phyloP scores from a whole-genome alignment of 225 moss, liverwort and hornwort genomes.

The Sphagnum contortum region DNA sequence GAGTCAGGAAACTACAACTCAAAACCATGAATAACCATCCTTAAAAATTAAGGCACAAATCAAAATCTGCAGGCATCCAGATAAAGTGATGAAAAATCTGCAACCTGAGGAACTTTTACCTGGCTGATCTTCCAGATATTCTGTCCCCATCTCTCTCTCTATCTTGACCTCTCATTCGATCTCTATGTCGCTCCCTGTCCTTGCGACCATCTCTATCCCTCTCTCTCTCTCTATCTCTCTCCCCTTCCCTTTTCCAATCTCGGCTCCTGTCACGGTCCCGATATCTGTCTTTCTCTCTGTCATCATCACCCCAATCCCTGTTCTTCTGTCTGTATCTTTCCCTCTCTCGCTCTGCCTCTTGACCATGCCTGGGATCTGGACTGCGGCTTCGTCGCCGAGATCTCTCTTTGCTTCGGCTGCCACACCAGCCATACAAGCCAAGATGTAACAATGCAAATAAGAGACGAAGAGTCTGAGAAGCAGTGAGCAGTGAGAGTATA shows the following conservation, averaged over 20 bases:
- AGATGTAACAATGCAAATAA: no score
- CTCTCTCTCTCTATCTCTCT: slow-evolving; percentile 32
- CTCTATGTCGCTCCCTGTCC: slow-evolving; percentile 31
- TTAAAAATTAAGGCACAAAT: no score
- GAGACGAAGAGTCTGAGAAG: no score
- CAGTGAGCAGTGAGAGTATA: no score
- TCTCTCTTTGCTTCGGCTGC: slow-evolving; percentile 72
- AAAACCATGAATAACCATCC: no score
- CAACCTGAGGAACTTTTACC: no score
- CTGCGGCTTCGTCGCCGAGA: slow-evolving; percentile 42
- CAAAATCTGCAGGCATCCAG: no score
- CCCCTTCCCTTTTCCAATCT: slow-evolving; percentile 46
- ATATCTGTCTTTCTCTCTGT: slow-evolving; percentile 29
- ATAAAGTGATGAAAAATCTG: no score
- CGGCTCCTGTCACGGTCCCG: slow-evolving; percentile 46
- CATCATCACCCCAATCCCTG: slow-evolving; percentile 30
- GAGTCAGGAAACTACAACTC: no score
- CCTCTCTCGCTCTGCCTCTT: slow-evolving; percentile 48
- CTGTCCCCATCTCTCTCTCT: slow-evolving; percentile 12
- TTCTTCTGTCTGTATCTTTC: slow-evolving; percentile 45
- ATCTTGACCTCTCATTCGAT: slow-evolving; percentile 24
- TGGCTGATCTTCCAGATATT: slow-evolving; percentile 5
- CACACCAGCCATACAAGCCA: no score
- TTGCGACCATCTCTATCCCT: slow-evolving; percentile 49
- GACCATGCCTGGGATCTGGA: slow-evolving; percentile 49